Conservation (phyloP, 495 filamentous ascomycete species). For the Evernia prunastri region DNA sequence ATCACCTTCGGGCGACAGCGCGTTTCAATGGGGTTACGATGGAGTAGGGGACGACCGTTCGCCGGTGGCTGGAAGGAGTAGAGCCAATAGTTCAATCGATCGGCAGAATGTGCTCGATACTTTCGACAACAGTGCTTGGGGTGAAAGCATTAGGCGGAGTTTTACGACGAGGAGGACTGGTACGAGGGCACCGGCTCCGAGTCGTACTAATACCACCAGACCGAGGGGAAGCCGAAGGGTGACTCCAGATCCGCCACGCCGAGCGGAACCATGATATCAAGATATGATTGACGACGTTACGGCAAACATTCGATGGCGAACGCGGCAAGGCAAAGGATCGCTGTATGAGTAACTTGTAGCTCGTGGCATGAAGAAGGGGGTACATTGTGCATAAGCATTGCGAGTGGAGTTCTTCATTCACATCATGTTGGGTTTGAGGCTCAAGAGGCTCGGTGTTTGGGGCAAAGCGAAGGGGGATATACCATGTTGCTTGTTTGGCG, state of each 20-base stretch:
- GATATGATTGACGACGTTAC: conserved; percentile 16
- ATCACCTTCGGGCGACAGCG: conserved; percentile 19
- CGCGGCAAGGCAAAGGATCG: background rate
- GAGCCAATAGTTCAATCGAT: conserved; percentile 63
- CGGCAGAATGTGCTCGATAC: conserved; percentile 73
- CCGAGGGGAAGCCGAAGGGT: conserved; percentile 18
- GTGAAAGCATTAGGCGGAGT: conserved; percentile 82
- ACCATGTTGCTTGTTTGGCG: background rate
- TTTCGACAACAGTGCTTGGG: conserved; percentile 83
- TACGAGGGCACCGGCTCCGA: background rate
- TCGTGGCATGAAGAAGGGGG: background rate
- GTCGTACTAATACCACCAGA: conserved; percentile 21
- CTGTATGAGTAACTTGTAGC: conserved; percentile 16
- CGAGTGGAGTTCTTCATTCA: conserved; percentile 13
- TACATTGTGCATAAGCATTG: conserved; percentile 14
- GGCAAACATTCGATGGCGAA: conserved; percentile 1
- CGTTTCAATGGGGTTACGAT: conserved; percentile 17
- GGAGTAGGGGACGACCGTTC: conserved; percentile 16
- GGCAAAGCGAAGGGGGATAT: background rate
- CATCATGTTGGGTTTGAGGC: background rate
- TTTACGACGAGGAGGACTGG: conserved; percentile 64
- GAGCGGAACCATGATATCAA: background rate
- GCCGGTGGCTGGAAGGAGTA: conserved; percentile 35
- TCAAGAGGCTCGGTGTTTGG: background rate
- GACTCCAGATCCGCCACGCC: conserved; percentile 1